phyloP scores from a whole-genome alignment of 352 stramenopile species.

The Globisporangium abappressorium region DNA sequence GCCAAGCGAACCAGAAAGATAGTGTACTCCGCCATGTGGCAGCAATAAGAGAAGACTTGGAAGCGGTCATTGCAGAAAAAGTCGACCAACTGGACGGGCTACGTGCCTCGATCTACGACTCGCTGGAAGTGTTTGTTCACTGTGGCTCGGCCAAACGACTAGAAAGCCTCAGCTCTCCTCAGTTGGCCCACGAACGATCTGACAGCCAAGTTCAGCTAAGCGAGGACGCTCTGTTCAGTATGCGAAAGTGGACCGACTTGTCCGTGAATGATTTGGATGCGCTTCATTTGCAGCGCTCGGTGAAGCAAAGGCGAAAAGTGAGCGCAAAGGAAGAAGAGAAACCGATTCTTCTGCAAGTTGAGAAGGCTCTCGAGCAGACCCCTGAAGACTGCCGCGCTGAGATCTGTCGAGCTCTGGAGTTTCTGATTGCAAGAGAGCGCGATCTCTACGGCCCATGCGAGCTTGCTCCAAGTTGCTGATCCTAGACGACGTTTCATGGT shows the following conservation, averaged over 20 bases:
- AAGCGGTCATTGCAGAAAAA: conserved; percentile 16
- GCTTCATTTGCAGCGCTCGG: conserved; percentile 18
- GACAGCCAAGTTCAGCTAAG: not conserved
- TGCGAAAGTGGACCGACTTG: conserved; percentile 48
- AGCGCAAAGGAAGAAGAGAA: conserved; percentile 13
- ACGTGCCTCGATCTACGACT: conserved; percentile 54
- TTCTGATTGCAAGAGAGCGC: conserved; percentile 23
- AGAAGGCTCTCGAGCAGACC: conserved; percentile 42
- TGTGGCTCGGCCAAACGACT: conserved; percentile 16
- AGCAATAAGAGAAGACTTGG: conserved; percentile 15
- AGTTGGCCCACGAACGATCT: not conserved
- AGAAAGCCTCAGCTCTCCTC: not conserved
- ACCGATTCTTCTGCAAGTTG: conserved; percentile 35
- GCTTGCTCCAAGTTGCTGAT: conserved; percentile 4
- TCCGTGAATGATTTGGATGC: conserved; percentile 41
- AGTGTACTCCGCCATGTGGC: conserved; percentile 11
- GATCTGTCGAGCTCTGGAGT: conserved; percentile 45
- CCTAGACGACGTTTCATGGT: too few relatives aligned
- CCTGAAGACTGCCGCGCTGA: conserved; percentile 56
- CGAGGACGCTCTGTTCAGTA: conserved; percentile 20
- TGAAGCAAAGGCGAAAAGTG: not conserved
- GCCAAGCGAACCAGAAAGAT: conserved; percentile 16
- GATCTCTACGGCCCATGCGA: not conserved
- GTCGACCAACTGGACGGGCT: conserved; percentile 49
- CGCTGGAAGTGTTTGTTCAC: conserved; percentile 51